Percentiles rank a stretch among this genome's conserved stretches.
Conservation (phyloP, 495 filamentous ascomycete species). For the Extremus antarcticus region DNA sequence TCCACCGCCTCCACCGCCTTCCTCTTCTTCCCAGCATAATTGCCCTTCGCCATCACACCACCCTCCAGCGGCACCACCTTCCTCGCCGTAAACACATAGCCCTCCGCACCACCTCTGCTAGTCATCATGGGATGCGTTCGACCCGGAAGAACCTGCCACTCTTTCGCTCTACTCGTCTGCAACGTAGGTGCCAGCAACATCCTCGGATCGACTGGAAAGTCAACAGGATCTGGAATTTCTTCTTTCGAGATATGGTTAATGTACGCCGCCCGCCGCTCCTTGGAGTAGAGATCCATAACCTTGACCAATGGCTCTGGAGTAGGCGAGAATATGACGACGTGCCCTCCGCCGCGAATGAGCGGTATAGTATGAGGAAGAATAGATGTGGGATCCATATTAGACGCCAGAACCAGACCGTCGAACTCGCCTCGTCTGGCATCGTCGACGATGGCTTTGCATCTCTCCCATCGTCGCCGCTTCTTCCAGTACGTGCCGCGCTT, state of each 20-base stretch:
- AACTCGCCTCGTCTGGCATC: conserved; percentile 65
- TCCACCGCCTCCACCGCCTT: conserved; percentile 23
- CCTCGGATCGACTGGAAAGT: conserved; percentile 76
- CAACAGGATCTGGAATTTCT: conserved; percentile 40
- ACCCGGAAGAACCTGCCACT: conserved; percentile 85
- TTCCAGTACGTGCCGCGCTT: conserved; percentile 72
- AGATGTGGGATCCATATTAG: conserved; percentile 64
- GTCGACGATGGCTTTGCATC: conserved; percentile 55
- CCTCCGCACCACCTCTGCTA: conserved; percentile 73
- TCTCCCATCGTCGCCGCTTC: conserved; percentile 73
- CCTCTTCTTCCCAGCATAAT: conserved; percentile 45
- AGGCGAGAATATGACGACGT: conserved; percentile 74
- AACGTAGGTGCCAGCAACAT: conserved; percentile 67
- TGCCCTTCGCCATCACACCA: conserved; percentile 71
- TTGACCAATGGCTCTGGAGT: conserved; percentile 63
- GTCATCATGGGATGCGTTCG: conserved; percentile 93
- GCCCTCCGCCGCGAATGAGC: conserved; percentile 68
- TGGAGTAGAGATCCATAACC: conserved; percentile 70
- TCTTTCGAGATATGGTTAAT: conserved; percentile 26
- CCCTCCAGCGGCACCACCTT: conserved; percentile 68
- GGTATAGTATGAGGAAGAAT: conserved; percentile 65
- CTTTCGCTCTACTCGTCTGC: conserved; percentile 61
- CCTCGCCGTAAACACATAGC: conserved; percentile 77
- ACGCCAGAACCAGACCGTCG: conserved; percentile 71
- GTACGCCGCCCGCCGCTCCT: conserved; percentile 63